Percentiles rank a stretch among this genome's conserved stretches.
These are phyloP conservation scores for Russula abietina DNA, from an alignment of 768 basidiomycete genomes.

Conservation along the genomic window DNA sequence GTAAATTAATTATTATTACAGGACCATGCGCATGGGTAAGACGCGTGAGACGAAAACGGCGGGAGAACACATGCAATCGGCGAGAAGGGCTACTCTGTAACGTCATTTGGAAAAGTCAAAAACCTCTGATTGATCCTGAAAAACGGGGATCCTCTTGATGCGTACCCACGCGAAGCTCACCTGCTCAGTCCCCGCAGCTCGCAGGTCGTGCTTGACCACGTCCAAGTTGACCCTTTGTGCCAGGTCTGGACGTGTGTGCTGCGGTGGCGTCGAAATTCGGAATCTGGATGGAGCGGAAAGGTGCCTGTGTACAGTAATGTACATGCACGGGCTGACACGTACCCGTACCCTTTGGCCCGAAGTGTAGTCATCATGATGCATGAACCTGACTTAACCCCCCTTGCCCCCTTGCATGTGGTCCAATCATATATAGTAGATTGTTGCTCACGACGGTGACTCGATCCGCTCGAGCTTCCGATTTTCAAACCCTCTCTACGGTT, in stretches of 20 bases:
- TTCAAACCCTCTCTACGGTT: conserved; percentile 1
- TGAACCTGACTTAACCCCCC: background rate
- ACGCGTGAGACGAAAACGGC: too few species aligned
- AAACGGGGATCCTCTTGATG: too few species aligned
- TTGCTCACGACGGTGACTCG: background rate
- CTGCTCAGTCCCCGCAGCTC: background rate
- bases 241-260: background rate
- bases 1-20: too few species aligned
- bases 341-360: background rate
- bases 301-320: background rate
- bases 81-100: background rate
- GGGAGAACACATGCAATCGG: too few species aligned
- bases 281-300: too few species aligned
- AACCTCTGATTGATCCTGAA: background rate
- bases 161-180: background rate
- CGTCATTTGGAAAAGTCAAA: background rate
- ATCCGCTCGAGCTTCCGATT: background rate
- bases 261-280: background rate
- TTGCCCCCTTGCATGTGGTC: too few species aligned
- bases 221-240: background rate
- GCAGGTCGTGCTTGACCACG: too few species aligned
- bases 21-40: too few species aligned
- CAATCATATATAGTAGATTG: too few species aligned
- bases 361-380: background rate
- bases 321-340: background rate